Base-by-base conservation (phyloP, 129 eudicot genomes). In the Chrysanthemum makinoi region DNA sequence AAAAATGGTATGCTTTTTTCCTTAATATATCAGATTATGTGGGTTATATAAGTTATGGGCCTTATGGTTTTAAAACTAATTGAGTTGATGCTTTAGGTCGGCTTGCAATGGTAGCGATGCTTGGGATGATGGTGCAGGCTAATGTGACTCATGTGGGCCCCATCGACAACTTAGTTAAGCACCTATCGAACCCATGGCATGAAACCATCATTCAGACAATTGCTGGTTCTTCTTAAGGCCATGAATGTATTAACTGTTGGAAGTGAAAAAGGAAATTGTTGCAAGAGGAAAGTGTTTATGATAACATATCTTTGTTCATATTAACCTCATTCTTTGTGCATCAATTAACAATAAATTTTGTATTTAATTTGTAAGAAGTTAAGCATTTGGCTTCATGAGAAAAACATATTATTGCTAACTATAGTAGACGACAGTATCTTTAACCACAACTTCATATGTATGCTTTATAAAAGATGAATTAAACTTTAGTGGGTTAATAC, bases 101-200 rank as follows among this genome's bases (percentile, higher is more conserved):
- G 71, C 82, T 89, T 58, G 98, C 92, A 10, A 93, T 93, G 98
- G 91, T 93, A 79, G 98, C 96, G 0, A 89, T 93, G 92, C 84
- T 87, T 11, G 98, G 98, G 66, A 64, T 93, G 20, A 77, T 93
- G 16, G 96, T 93, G 80, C 96, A 93, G 74, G 98, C 98, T 57
- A 80, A 85, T 2, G 90, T 83, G 55, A 93, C 98, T 43, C 98
- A 87, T 77, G 90, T 75, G 79, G 96, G 96, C n/a, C 96, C 98
- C 20, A 80, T 93, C 30, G 88, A 93, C 71, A 89, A 93, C 79
- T 92, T 93, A 20, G 58, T 87, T 20, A 78, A 72, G 82, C 98
- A 93, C 72, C 86, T 93, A 43, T 87, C 95, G 2, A 80, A 93
- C 76, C 98, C 96, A 2, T 93, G 91, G 90, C 98, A 89, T 59